Conservation (phyloP, 345 rosid genomes). For the Anastatica hierochuntica region DNA sequence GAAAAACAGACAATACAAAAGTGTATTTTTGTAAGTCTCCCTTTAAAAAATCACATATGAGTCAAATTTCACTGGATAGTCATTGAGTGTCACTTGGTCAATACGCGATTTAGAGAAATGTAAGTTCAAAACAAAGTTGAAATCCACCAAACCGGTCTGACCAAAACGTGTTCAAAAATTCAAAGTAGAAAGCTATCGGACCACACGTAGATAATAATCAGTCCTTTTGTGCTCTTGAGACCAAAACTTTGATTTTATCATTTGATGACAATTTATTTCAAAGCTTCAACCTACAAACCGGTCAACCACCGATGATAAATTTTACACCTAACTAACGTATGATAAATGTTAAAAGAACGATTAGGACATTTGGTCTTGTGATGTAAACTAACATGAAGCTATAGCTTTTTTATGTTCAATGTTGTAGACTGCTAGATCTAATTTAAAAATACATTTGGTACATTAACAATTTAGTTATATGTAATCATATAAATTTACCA, state of each 20-base stretch:
- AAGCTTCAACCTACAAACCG: conserved; percentile 21
- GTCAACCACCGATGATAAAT: conserved; percentile 22
- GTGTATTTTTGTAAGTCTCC: no score
- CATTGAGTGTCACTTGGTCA: no score
- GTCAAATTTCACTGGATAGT: no score
- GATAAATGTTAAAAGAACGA: conserved; percentile 4
- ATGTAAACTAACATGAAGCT: conserved; percentile 12
- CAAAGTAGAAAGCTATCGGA: conserved; percentile 8
- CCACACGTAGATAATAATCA: conserved; percentile 8
- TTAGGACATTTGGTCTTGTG: conserved; percentile 5
- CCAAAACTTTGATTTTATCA: conserved; percentile 15
- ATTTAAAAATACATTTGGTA: no score
- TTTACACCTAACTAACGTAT: conserved; percentile 21
- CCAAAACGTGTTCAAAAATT: conserved; percentile 17
- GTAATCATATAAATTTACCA: no score
- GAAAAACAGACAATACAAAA: no score
- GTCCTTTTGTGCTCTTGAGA: conserved; percentile 17
- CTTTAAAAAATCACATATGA: no score
- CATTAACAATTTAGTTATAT: no score
- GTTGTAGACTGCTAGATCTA: background rate
- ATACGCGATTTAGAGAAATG: no score
- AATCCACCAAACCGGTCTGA: conserved; percentile 12
- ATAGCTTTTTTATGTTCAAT: conserved; percentile 9
- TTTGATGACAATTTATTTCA: conserved; percentile 21
- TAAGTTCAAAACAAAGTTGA: no score